Evolutionary conservation across 1,284 basidiomycete species (phyloP).

Genomic region (Ustilago crameri): DNA sequence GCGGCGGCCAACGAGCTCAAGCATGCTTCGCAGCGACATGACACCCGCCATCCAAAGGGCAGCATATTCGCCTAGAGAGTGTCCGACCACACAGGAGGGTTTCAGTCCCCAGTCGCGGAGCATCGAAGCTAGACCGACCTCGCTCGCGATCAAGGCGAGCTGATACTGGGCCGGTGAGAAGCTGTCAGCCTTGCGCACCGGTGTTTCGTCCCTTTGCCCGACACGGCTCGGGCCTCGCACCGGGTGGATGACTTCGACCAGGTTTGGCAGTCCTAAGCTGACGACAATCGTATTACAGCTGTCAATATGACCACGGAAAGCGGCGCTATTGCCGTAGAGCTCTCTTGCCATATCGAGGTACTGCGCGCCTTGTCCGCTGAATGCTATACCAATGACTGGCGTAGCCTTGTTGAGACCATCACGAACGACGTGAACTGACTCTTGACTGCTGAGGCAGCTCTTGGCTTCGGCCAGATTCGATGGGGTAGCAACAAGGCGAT

Average conservation of each 20-base stretch:
- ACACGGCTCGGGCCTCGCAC: neutral
- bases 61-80: slow-evolving; percentile 54
- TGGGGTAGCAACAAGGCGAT: slow-evolving; percentile 27
- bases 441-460: slow-evolving; percentile 35
- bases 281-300: slow-evolving; percentile 33
- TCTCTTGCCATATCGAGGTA: slow-evolving; percentile 48
- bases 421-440: slow-evolving; percentile 15
- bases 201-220: neutral
- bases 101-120: slow-evolving; percentile 39
- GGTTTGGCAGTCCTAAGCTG: slow-evolving; percentile 17
- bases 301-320: slow-evolving; percentile 37
- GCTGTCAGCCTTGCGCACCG: slow-evolving; percentile 25
- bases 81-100: slow-evolving; percentile 34
- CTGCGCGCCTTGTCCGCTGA: slow-evolving; percentile 53
- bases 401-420: neutral
- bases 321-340: slow-evolving; percentile 23
- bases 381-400: slow-evolving; percentile 23
- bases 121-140: slow-evolving; percentile 32
- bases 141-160: slow-evolving; percentile 40
- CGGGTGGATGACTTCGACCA: slow-evolving; percentile 40
- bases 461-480: slow-evolving; percentile 18
- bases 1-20: slow-evolving; percentile 43
- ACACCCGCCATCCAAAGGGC: slow-evolving; percentile 41
- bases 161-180: slow-evolving; percentile 43
- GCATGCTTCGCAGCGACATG: slow-evolving; percentile 28